phyloP scores from a whole-genome alignment of 208 protist species.

The Trichomonas vaginalis region DNA sequence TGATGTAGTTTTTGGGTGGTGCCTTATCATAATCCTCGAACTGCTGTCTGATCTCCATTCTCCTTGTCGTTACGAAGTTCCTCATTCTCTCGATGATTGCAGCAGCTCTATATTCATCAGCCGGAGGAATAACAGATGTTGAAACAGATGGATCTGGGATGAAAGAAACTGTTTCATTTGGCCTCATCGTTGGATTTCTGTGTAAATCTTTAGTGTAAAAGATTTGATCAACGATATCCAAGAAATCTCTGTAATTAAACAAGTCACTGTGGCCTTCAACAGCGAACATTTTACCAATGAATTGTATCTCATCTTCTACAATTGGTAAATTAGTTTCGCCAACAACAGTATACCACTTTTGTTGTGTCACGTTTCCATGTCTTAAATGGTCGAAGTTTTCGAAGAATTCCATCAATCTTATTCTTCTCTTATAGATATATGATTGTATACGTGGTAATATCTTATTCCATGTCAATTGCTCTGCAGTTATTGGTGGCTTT shows the following conservation, averaged over 20 bases:
- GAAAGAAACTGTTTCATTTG: background rate
- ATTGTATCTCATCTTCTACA: constrained; percentile 3
- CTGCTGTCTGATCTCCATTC: constrained; percentile 10
- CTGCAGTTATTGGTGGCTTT: background rate
- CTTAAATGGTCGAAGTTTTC: background rate
- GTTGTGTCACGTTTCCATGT: background rate
- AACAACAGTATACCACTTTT: background rate
- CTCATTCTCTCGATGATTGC: background rate
- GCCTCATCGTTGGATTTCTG: background rate
- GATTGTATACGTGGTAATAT: background rate
- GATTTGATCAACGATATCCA: background rate
- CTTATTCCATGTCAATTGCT: background rate
- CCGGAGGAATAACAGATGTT: background rate
- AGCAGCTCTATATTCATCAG: background rate
- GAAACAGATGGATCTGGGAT: background rate
- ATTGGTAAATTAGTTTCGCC: background rate
- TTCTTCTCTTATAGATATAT: background rate
- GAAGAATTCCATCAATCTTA: constrained; percentile 7
- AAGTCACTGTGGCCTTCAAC: background rate
- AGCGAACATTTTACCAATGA: background rate
- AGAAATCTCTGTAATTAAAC: background rate
- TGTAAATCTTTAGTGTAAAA: background rate
- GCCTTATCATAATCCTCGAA: background rate
- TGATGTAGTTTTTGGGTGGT: background rate
- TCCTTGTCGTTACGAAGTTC: background rate